Evolutionary conservation across 1,284 basidiomycete species (phyloP).

Genomic region (Ustilago cynodontis): DNA sequence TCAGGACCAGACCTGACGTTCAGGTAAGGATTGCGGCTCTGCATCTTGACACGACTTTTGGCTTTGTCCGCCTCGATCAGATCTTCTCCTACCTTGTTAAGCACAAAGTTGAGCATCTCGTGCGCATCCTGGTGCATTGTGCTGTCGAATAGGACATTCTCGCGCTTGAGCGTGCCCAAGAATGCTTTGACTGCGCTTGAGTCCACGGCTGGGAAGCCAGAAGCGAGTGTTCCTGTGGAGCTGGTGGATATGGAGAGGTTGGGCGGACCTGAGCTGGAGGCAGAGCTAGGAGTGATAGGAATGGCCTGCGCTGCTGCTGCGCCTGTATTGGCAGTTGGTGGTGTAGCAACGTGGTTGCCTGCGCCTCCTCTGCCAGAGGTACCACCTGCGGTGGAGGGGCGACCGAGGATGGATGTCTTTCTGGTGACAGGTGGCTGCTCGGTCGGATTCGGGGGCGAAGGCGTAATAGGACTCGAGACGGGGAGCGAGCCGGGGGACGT

Average conservation of each 20-base stretch:
- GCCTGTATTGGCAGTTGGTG: slow-evolving; percentile 8
- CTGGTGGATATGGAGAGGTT: slow-evolving; percentile 44
- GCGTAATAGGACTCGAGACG: slow-evolving; percentile 32
- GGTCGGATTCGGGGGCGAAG: slow-evolving; percentile 18
- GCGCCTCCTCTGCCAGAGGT: slow-evolving; percentile 36
- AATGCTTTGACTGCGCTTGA: slow-evolving; percentile 57
- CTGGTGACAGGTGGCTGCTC: slow-evolving; percentile 22
- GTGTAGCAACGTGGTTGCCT: slow-evolving; percentile 25
- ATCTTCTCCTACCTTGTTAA: slow-evolving; percentile 94
- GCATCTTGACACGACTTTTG: slow-evolving; percentile 36
- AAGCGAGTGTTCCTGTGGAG: slow-evolving; percentile 79
- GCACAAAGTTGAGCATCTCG: slow-evolving; percentile 93
- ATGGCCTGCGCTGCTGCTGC: slow-evolving; percentile 33
- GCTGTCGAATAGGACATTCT: slow-evolving; percentile 64
- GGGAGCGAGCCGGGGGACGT: slow-evolving; percentile 36
- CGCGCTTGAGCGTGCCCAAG: slow-evolving; percentile 57
- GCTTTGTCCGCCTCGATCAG: slow-evolving; percentile 75
- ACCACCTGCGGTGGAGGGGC: slow-evolving; percentile 35
- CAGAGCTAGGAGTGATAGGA: slow-evolving; percentile 33
- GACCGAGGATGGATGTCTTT: slow-evolving; percentile 42
- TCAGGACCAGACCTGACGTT: slow-evolving; percentile 27
- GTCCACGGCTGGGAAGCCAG: slow-evolving; percentile 80
- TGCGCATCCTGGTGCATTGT: slow-evolving; percentile 84
- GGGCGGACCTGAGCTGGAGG: slow-evolving; percentile 26
- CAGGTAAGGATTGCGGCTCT: slow-evolving; percentile 44